phyloP scores from a whole-genome alignment of 345 rosid genomes.

The Pistacia integerrima region DNA sequence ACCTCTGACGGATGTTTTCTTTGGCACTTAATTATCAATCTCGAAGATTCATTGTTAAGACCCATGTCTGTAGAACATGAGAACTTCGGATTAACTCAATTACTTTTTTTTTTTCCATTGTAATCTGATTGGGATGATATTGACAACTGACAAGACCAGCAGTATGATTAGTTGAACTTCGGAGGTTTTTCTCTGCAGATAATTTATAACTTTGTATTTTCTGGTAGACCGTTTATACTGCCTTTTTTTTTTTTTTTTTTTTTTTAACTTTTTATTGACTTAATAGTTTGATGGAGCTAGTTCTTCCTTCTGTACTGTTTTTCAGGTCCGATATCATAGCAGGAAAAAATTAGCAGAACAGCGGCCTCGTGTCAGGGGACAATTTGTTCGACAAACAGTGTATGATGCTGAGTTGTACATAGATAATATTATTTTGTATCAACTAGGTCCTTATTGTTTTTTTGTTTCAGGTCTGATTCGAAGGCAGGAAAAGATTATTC shows the following conservation, averaged over 20 bases:
- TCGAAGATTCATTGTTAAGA: not conserved
- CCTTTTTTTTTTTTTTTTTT: not conserved
- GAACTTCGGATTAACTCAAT: not conserved
- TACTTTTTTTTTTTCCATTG: not conserved
- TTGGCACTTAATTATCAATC: conserved; percentile 2
- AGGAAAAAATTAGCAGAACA: conserved; percentile 68
- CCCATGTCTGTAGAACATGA: not conserved
- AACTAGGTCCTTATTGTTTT: not conserved
- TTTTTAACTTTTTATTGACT: not conserved
- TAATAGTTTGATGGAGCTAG: not conserved
- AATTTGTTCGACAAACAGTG: conserved; percentile 54
- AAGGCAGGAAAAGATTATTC: conserved; percentile 36
- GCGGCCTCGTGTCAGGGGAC: conserved; percentile 62
- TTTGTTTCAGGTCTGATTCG: conserved; percentile 29
- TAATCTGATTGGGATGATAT: no score
- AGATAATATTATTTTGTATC: not conserved
- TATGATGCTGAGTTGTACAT: conserved; percentile 3
- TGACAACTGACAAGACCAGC: no score
- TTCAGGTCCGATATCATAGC: conserved; percentile 70
- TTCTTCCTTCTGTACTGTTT: not conserved
- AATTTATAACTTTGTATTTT: not conserved
- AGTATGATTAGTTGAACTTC: no score
- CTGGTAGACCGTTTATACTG: not conserved
- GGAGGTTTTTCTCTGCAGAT: no score
- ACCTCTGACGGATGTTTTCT: not conserved